Evolutionary conservation across 306 rosid species (phyloP).

Genomic region (Cyamopsis tetragonoloba): DNA sequence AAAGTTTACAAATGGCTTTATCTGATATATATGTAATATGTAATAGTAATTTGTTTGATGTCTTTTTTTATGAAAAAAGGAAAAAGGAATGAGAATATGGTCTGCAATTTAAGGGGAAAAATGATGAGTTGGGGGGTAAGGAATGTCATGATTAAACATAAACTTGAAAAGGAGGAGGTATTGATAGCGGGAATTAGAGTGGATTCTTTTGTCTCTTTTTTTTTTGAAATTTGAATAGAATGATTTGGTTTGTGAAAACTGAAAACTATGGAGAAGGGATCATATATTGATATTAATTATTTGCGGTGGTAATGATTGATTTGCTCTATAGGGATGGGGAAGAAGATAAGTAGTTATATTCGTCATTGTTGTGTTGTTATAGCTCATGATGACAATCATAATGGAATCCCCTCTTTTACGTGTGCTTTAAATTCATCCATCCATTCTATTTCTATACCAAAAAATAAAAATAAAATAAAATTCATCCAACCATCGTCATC

Average conservation of each 20-base stretch:
- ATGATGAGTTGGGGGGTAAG: slow-evolving; percentile 19
- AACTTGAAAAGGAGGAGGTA: slow-evolving; percentile 36
- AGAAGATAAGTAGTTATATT: slow-evolving; percentile 21
- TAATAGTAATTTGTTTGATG: no score
- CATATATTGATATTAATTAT: not conserved
- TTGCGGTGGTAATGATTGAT: slow-evolving; percentile 52
- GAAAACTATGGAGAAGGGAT: slow-evolving; percentile 26
- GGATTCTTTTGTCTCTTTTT: no score
- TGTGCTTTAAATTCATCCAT: slow-evolving; percentile 21
- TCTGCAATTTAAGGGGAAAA: not conserved
- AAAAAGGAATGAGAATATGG: not conserved
- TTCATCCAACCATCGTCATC: no score
- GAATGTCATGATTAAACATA: slow-evolving; percentile 25
- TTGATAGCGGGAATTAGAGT: slow-evolving; percentile 12
- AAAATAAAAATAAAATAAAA: no score
- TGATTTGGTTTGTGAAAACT: slow-evolving; percentile 53
- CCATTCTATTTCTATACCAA: no score
- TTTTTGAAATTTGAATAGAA: slow-evolving; percentile 24
- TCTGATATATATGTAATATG: no score
- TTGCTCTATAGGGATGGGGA: slow-evolving; percentile 13
- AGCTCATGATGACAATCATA: slow-evolving; percentile 30
- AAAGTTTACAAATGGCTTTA: no score
- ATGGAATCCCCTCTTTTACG: slow-evolving; percentile 52
- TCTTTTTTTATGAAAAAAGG: not conserved
- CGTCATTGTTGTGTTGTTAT: slow-evolving; percentile 20